Base-by-base conservation (phyloP, 257 asterid species). In the Phtheirospermum japonicum region DNA sequence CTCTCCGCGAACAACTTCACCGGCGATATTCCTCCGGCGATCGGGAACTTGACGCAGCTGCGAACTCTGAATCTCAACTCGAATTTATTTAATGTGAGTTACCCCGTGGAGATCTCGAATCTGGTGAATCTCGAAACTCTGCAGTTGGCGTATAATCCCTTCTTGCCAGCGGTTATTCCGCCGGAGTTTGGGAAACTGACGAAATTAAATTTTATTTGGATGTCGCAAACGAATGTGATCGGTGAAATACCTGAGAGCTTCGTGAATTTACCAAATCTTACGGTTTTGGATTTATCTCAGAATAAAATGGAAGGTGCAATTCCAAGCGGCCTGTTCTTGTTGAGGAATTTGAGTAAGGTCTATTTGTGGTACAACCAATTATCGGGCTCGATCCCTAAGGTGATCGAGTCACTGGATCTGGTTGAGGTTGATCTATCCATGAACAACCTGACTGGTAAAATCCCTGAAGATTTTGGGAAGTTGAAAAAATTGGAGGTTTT, bases 1-100 rank as follows among this genome's bases (percentile, higher is more conserved):
- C 68, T 91, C 64, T 48, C 81, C 60, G 83, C 71, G n/a, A 91
- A 91, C 66, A 84, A 88, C 63, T 79, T 91, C 87, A 78, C 86
- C 66, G 98, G 96, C n/a, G 71, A 86, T 57, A 64, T 91, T 54
- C 96, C 98, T 18, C 78, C 84, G 61, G 63, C 67, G 5, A 66
- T 88, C 45, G 98, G 95, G 6, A 84, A 80, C 32, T 63, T 91
- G 70, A 65, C 76, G 3, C 76, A 73, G 64, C 72, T 91, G 39
- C 57, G 7, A 9, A 64, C 30, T 2, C 50, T 91, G 68, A 0
- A 43, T 56, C 65, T 91, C 12, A 4, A 75, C 72, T 10, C 1
- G 57, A 91, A 91, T 69, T 39, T 83, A 68, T 83, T 91, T 66
- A 62, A 81, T 9, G 95, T 95, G 7, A 76, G 85, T 9, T 84